phyloP scores from a whole-genome alignment of 148 eudicot genomes.

The Dianthus caryophyllus region DNA sequence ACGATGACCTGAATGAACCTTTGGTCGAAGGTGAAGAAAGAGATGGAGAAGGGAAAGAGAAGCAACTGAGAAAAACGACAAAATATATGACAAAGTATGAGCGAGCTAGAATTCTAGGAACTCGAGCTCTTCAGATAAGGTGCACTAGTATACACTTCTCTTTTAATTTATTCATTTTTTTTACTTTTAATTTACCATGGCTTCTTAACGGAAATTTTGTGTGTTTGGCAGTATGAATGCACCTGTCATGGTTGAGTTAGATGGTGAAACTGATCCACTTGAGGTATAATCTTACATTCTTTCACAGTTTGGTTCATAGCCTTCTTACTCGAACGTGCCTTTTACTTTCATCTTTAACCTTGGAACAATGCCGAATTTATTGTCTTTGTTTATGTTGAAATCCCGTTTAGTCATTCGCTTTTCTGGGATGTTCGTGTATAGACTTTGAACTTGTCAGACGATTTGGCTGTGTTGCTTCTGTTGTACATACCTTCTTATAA shows the following conservation, averaged over 20 bases:
- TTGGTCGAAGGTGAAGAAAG: slow-evolving; percentile 65
- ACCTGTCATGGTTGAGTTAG: slow-evolving; percentile 65
- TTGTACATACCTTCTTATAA: no score
- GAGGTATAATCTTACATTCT: slow-evolving; percentile 31
- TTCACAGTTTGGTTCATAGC: neutral
- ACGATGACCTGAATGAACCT: slow-evolving; percentile 67
- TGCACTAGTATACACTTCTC: neutral
- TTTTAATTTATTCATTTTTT: neutral
- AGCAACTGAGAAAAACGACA: slow-evolving; percentile 68
- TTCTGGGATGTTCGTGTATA: no score
- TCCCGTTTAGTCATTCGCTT: no score
- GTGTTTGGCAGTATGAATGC: slow-evolving; percentile 56
- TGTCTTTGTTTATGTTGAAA: neutral
- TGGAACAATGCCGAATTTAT: neutral
- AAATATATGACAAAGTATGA: slow-evolving; percentile 76
- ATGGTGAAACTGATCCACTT: slow-evolving; percentile 68
- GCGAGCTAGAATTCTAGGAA: slow-evolving; percentile 56
- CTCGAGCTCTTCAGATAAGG: slow-evolving; percentile 73
- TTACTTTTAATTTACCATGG: neutral
- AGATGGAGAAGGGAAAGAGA: slow-evolving; percentile 47
- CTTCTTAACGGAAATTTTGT: neutral
- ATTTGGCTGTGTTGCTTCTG: no score
- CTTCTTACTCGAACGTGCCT: neutral
- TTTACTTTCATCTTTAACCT: neutral
- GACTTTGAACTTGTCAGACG: no score